Evolutionary conservation across 1,284 basidiomycete species (phyloP).

Genomic region (Puccinia hordei): DNA sequence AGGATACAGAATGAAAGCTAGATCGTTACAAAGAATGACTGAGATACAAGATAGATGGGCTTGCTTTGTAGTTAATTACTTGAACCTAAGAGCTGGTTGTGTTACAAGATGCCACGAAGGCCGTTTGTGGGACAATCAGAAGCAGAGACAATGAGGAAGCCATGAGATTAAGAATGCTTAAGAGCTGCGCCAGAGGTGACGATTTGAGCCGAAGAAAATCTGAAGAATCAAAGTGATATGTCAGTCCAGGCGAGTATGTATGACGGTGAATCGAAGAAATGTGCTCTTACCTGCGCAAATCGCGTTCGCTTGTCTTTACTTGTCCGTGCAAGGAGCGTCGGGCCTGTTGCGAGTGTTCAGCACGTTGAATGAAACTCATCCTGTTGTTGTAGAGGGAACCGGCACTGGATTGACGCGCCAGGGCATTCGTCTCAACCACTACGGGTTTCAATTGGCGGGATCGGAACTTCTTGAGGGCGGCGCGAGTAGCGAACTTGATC

Average conservation of each 20-base stretch:
- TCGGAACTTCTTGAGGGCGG: constrained; percentile 66
- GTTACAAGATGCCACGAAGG: not conserved
- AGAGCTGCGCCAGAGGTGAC: constrained; percentile 31
- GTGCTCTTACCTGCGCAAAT: constrained; percentile 31
- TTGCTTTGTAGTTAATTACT: not conserved
- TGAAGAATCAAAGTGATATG: not conserved
- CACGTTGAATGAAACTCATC: constrained; percentile 82
- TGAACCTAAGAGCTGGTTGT: not conserved
- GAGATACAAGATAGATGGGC: not conserved
- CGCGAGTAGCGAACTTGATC: constrained; percentile 82
- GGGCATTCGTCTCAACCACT: constrained; percentile 59
- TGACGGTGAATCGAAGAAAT: not conserved
- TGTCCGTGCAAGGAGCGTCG: constrained; percentile 24
- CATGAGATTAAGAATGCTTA: not conserved
- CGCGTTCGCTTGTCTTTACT: constrained; percentile 26
- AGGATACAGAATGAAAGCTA: not conserved
- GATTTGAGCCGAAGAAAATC: constrained; percentile 38
- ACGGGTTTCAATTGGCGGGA: constrained; percentile 59
- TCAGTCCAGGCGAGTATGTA: not conserved
- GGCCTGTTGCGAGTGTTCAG: constrained; percentile 56
- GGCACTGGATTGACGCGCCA: constrained; percentile 78
- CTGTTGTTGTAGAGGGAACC: constrained; percentile 89
- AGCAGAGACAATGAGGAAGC: not conserved
- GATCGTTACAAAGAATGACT: not conserved
- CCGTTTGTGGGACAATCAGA: no score